Evolutionary conservation across 2,329 filamentous ascomycete species (phyloP).

Genomic region (Cadophora sp.): DNA sequence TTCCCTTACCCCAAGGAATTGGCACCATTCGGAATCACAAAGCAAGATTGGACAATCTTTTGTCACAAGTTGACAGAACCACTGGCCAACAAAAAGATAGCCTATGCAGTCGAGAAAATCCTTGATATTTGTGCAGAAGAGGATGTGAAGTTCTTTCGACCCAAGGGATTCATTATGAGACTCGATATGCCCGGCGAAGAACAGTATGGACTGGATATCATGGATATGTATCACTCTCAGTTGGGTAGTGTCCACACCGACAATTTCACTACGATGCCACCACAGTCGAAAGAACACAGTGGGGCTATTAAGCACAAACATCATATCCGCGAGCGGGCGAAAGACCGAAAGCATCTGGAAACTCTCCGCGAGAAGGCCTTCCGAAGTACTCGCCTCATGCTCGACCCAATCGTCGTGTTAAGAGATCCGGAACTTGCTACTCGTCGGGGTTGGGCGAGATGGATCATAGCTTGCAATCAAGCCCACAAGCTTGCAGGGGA

Average conservation of each 20-base stretch:
- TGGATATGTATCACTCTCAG: conserved; percentile 36
- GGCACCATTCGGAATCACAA: conserved; percentile 21
- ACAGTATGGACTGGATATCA: conserved; percentile 35
- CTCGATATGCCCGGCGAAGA: conserved; percentile 38
- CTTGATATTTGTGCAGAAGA: conserved; percentile 31
- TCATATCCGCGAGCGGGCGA: not conserved
- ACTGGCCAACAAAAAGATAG: conserved; percentile 10
- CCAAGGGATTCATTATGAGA: conserved; percentile 34
- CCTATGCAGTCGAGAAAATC: conserved; percentile 30
- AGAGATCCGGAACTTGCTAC: conserved; percentile 25
- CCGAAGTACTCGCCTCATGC: conserved; percentile 26
- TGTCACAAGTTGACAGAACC: conserved; percentile 14
- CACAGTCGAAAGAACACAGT: not conserved
- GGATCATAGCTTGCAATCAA: conserved; percentile 10
- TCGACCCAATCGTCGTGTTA: conserved; percentile 31
- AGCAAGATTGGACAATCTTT: conserved; percentile 27
- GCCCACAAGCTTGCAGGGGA: conserved; percentile 4
- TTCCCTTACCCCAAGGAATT: conserved; percentile 34
- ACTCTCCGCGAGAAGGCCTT: conserved; percentile 23
- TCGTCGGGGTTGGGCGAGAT: conserved; percentile 30
- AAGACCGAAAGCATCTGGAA: conserved; percentile 11
- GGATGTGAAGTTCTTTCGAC: conserved; percentile 33
- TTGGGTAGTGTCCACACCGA: conserved; percentile 17
- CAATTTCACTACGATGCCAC: conserved; percentile 12
- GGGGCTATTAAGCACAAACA: conserved; percentile 19